Conservation (phyloP, 352 stramenopile species). For the Globisporangium takayamanum region DNA sequence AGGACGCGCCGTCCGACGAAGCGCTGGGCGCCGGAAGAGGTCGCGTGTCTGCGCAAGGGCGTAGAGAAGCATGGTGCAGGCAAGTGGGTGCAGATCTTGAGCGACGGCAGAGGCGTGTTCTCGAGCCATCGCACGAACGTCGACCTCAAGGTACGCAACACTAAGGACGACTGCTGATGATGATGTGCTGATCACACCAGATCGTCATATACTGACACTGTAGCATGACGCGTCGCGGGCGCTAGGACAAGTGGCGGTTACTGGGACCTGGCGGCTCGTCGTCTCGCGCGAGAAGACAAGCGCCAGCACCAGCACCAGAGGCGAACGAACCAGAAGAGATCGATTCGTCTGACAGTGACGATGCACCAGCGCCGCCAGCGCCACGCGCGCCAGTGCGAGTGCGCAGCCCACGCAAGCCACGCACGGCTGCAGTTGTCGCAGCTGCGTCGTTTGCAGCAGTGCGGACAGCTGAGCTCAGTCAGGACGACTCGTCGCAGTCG, state of each 20-base stretch:
- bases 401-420: not conserved
- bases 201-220: not conserved
- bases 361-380: not conserved
- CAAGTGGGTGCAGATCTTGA: slow-evolving; percentile 44
- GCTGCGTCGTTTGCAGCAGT: slow-evolving; percentile 6
- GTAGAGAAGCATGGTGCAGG: slow-evolving; percentile 35
- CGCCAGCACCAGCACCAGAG: not conserved
- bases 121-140: slow-evolving; percentile 42
- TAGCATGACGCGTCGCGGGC: not conserved
- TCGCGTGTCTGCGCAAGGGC: slow-evolving; percentile 28
- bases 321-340: not conserved
- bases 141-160: slow-evolving; percentile 45
- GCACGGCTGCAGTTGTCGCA: slow-evolving; percentile 1
- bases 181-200: not conserved
- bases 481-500: not conserved
- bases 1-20: slow-evolving; percentile 21
- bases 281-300: not conserved
- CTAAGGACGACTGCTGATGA: not conserved
- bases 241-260: slow-evolving; percentile 46
- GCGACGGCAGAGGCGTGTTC: slow-evolving; percentile 32
- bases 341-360: slow-evolving; percentile 1
- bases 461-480: slow-evolving; percentile 5
- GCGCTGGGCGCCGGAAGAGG: slow-evolving; percentile 42
- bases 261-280: slow-evolving; percentile 13
- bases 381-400: too few species aligned